Conservation (phyloP, 2,329 filamentous ascomycete species). For the Colletotrichum sp. region DNA sequence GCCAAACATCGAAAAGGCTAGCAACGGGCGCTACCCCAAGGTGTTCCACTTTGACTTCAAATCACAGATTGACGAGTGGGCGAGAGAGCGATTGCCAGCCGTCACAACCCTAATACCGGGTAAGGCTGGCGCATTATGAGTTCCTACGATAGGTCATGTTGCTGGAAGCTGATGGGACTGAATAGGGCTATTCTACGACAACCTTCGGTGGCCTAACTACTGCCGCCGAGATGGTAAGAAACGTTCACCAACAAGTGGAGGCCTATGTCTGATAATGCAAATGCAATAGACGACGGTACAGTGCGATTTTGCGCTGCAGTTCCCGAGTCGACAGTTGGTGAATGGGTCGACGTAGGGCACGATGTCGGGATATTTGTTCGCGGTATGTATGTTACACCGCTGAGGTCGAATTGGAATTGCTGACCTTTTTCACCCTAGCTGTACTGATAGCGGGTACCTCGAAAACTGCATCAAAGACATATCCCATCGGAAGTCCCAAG, state of each 20-base stretch:
- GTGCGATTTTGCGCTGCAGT: not conserved
- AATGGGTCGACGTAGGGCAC: not conserved
- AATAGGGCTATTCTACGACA: not conserved
- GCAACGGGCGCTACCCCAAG: not conserved
- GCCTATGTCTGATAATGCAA: not conserved
- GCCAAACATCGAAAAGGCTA: not conserved
- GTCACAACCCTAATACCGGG: not conserved
- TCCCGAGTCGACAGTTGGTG: not conserved
- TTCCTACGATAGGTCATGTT: not conserved
- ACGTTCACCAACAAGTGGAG: not conserved
- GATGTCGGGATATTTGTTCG: not conserved
- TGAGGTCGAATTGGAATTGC: not conserved
- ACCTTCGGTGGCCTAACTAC: not conserved
- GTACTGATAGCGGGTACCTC: not conserved
- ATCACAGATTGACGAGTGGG: not conserved
- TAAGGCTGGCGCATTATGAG: not conserved
- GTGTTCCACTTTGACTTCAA: not conserved
- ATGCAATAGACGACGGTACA: not conserved
- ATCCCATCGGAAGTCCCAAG: not conserved
- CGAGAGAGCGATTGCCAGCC: not conserved
- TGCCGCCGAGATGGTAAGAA: not conserved
- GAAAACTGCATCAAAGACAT: not conserved
- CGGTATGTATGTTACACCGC: not conserved
- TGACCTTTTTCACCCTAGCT: not conserved
- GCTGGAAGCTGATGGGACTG: not conserved